A percentile compares a stretch with the other conserved stretches of the same genome.
Evolutionary conservation across 352 stramenopile genomes (phyloP).

Genomic region (Globisporangium middletonii): DNA sequence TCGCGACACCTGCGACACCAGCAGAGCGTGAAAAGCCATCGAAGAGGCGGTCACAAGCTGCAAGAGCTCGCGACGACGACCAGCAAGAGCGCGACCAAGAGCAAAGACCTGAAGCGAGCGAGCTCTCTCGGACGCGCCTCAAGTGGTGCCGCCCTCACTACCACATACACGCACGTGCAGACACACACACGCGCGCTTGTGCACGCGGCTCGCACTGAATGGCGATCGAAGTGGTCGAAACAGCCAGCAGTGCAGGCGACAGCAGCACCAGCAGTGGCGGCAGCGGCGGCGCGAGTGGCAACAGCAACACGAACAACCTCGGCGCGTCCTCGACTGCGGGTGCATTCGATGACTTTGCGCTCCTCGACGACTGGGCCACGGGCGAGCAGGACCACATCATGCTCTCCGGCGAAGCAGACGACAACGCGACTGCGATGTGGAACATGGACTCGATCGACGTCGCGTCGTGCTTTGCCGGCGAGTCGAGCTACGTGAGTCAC

Average conservation of each 20-base stretch:
- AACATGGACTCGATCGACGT: constrained; percentile 23
- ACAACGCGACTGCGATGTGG: constrained; percentile 23
- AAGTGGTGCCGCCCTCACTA: not conserved
- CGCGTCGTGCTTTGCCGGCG: constrained; percentile 12
- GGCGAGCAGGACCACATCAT: constrained; percentile 12
- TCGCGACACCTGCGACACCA: not conserved
- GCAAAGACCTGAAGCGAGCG: too few relatives aligned
- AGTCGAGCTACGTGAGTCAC: not conserved
- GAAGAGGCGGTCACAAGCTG: not conserved
- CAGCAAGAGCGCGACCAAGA: not conserved
- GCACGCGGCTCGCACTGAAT: constrained; percentile 6
- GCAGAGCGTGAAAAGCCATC: not conserved
- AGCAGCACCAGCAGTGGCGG: not conserved
- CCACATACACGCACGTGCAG: not conserved
- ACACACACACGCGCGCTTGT: constrained; percentile 1
- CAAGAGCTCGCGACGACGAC: not conserved
- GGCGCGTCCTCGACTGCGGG: constrained; percentile 1
- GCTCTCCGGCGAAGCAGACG: constrained; percentile 16
- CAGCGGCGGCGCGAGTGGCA: not conserved
- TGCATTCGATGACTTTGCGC: constrained; percentile 14
- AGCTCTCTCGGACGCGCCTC: not conserved
- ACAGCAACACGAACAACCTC: not conserved
- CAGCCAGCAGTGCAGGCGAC: constrained; percentile 5
- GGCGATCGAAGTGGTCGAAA: constrained; percentile 15
- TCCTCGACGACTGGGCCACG: constrained; percentile 20